Evolutionary conservation across 106 monocot species (phyloP), one percentile per base, ranked within the genome.

Genomic region (Gastrodia elata): DNA sequence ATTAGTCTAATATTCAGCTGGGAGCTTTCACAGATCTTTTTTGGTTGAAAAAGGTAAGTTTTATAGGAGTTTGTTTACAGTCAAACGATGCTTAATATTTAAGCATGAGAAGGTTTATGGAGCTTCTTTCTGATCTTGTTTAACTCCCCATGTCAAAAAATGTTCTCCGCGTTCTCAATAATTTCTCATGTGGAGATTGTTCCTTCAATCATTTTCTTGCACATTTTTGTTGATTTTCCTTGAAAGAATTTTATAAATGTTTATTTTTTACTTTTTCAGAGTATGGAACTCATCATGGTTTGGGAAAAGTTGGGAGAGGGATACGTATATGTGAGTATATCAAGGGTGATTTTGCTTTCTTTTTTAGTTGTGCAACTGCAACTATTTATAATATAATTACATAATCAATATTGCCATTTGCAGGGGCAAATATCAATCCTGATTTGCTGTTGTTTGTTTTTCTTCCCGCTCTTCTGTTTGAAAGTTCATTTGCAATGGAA

Each of bases 401-500:
- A n/a, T n/a, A 56, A 42, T 42, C 14, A 22, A 18, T 32, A 30
- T 14, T 4, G 20, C 44, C 57, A 64, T 78, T 0, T 87, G 70
- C 87, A 98, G 97, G 97, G 97, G 82, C 88, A 75, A 85, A 87
- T 24, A 98, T 98, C 38, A 87, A 98, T 74, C 97, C 97, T 27
- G 70, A 91, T 79, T 91, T 98, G 77, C 69, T 98, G 8, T 74
- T 98, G 33, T 73, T 86, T 73, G 97, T 93, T 74, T 98, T 98
- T 71, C 91, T 98, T 74, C 97, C 97, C 48, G 97, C 97, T 77
- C 97, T 98, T 85, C 88, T 98, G 40, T 98, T 98, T 80, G 97
- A 98, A 74, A 98, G 97, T 81, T 90, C 97, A 13, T 98, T 98
- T 87, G 76, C 97, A 64, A 91, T 98, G 97, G 97, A 98, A 75